Conservation (phyloP, 148 eudicot genomes). For the Camellia japonica region DNA sequence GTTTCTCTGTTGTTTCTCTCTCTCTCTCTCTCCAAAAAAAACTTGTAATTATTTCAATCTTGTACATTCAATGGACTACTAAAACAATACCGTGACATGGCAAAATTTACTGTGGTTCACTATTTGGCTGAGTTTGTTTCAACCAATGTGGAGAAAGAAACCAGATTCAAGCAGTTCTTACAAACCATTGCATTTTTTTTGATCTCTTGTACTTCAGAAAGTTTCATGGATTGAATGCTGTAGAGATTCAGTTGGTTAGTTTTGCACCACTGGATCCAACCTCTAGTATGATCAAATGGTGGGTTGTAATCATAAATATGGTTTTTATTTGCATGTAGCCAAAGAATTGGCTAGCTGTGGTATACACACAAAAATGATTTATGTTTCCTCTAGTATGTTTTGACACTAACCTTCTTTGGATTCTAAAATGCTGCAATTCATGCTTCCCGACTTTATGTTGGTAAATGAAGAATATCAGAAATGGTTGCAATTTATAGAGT, state of each 20-base stretch:
- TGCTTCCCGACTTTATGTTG: background rate
- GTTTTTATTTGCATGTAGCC: conserved; percentile 3
- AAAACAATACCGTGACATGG: background rate
- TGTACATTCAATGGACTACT: background rate
- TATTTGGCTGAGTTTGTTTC: background rate
- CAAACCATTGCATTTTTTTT: background rate
- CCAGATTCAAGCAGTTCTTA: background rate
- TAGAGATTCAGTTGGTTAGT: background rate
- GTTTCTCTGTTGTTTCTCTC: background rate
- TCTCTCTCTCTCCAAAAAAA: background rate
- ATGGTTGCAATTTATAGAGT: background rate
- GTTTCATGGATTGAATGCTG: background rate
- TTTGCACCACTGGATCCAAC: conserved; percentile 1
- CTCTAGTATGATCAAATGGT: background rate
- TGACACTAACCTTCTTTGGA: background rate
- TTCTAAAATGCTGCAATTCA: background rate
- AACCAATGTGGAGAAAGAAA: background rate
- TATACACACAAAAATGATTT: background rate
- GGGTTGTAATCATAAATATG: background rate
- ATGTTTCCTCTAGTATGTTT: background rate
- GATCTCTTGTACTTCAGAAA: background rate
- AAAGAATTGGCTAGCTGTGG: background rate
- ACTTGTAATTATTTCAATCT: background rate
- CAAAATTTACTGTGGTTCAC: too few relatives aligned
- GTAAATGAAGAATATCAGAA: background rate